phyloP scores from a whole-genome alignment of 192 early-diverging fungal species.

The Coemansia sp. region DNA sequence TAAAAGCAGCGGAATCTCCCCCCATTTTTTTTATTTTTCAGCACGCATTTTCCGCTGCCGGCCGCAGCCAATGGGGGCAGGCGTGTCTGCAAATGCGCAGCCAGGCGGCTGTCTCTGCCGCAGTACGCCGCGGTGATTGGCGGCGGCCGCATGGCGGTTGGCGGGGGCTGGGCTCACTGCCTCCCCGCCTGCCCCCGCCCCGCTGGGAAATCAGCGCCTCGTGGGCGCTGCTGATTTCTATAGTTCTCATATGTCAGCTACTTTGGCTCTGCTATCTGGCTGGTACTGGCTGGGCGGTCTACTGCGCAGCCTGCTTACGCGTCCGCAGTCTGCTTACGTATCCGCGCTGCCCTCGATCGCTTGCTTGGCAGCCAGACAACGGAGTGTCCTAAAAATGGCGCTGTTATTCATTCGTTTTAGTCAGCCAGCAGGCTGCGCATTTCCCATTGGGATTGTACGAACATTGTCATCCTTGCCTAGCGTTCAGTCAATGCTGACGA shows the following conservation, averaged over 20 bases:
- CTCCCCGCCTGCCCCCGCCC: background rate
- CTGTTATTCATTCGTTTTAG: background rate
- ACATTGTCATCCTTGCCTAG: no score
- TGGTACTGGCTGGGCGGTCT: background rate
- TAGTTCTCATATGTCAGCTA: background rate
- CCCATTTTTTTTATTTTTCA: background rate
- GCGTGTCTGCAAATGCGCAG: slow-evolving; percentile 10
- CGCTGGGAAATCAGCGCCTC: background rate
- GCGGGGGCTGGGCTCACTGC: background rate
- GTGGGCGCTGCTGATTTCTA: background rate
- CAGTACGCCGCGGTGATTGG: slow-evolving; percentile 7
- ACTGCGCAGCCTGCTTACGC: background rate
- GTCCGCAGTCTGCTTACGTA: background rate
- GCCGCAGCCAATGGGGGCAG: background rate
- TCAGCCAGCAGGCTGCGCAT: no score
- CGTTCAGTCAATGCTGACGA: no score
- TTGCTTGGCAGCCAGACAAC: background rate
- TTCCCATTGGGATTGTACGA: no score
- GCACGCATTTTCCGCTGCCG: background rate
- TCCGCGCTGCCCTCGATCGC: background rate
- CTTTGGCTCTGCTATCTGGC: background rate
- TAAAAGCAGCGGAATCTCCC: slow-evolving; percentile 8
- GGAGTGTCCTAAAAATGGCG: background rate
- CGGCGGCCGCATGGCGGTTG: slow-evolving; percentile 4
- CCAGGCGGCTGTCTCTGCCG: slow-evolving; percentile 4